Evolutionary conservation across 2,329 filamentous ascomycete species (phyloP).

Genomic region (Knufia fluminis): DNA sequence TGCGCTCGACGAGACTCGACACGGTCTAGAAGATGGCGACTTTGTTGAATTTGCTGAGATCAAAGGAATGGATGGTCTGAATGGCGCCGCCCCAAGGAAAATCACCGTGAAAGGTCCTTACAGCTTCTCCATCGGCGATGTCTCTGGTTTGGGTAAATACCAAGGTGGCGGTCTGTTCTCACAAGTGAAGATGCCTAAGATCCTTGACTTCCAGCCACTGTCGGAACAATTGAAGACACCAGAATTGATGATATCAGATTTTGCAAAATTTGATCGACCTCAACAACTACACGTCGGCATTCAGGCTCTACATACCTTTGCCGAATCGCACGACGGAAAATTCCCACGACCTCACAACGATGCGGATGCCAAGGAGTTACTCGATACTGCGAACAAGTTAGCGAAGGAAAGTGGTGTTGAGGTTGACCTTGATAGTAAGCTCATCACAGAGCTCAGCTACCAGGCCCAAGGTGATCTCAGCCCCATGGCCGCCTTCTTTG

Average conservation of each 20-base stretch:
- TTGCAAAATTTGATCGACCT: constrained; percentile 93
- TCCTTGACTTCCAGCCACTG: constrained; percentile 78
- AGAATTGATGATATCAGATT: constrained; percentile 86
- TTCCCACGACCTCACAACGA: constrained; percentile 78
- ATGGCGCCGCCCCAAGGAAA: constrained; percentile 75
- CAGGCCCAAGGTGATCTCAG: constrained; percentile 85
- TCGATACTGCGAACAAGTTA: constrained; percentile 66
- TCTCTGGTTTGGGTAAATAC: constrained; percentile 78
- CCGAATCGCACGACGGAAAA: constrained; percentile 58
- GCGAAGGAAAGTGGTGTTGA: constrained; percentile 59
- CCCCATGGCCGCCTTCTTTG: constrained; percentile 90
- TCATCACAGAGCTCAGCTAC: constrained; percentile 87
- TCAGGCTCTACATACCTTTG: constrained; percentile 83
- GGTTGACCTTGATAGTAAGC: constrained; percentile 79
- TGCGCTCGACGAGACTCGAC: constrained; percentile 84
- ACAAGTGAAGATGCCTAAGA: constrained; percentile 98
- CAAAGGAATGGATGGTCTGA: constrained; percentile 82
- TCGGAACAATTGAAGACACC: constrained; percentile 72
- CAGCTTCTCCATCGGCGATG: constrained; percentile 93
- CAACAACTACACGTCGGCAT: constrained; percentile 85
- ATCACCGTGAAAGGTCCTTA: constrained; percentile 92
- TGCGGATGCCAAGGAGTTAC: constrained; percentile 67
- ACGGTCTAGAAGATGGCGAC: constrained; percentile 92
- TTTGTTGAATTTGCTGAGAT: constrained; percentile 91
- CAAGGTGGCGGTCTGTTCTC: constrained; percentile 79